A percentile compares a stretch with the other conserved stretches of the same genome.
Evolutionary conservation across 2,329 filamentous ascomycete genomes (phyloP).

Genomic region (Clonostachys chloroleuca): DNA sequence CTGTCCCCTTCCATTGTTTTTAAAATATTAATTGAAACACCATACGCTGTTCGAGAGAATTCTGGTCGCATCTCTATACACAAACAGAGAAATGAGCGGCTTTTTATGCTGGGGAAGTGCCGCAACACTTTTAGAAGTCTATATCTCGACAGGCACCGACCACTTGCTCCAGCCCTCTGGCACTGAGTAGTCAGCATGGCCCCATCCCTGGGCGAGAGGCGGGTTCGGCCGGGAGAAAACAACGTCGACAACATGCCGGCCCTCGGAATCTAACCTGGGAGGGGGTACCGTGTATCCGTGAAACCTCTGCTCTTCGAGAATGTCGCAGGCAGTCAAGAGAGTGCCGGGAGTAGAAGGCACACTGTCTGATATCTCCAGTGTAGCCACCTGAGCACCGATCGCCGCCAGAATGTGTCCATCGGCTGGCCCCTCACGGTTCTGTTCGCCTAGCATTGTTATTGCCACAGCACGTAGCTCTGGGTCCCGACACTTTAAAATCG

Average conservation of each 20-base stretch:
- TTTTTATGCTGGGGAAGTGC: too few species aligned
- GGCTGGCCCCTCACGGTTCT: constrained; percentile 2
- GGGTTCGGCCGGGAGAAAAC: background rate
- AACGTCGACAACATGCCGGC: background rate
- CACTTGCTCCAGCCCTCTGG: background rate
- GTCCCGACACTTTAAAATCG: constrained; percentile 2
- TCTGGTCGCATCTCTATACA: too few species aligned
- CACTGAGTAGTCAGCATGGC: background rate
- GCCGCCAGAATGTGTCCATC: constrained; percentile 2
- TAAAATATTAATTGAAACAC: too few species aligned
- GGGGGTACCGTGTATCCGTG: background rate
- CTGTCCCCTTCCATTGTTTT: too few species aligned
- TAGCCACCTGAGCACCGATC: background rate
- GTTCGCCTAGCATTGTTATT: background rate
- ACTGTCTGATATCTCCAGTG: background rate
- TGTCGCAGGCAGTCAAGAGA: too few species aligned
- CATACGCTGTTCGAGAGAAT: too few species aligned
- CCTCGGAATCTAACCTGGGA: background rate
- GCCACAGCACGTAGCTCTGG: background rate
- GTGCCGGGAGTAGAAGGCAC: too few species aligned
- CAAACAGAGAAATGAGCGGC: too few species aligned
- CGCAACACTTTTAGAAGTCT: background rate
- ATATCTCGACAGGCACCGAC: constrained; percentile 1
- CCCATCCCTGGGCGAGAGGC: constrained; percentile 2
- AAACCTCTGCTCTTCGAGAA: background rate